Base-by-base conservation (phyloP, 2,329 filamentous ascomycete genomes). In the Alternaria panax region DNA sequence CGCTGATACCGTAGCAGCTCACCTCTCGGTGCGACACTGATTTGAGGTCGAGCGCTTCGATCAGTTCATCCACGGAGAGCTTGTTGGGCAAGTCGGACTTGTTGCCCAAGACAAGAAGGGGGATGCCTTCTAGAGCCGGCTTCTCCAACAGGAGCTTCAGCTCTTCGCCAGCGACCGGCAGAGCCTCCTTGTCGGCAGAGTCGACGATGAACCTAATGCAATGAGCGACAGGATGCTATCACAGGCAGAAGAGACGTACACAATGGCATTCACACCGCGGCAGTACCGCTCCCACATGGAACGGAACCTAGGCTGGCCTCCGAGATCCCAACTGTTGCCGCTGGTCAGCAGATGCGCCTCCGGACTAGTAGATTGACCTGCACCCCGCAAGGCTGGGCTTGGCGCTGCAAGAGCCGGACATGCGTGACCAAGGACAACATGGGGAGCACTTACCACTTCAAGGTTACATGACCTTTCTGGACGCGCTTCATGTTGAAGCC, bases 271-370 rank as follows among this genome's bases (percentile, higher is more conserved):
- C 69, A 98, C 95, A 52, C 93, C 95, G 65, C 93, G 92, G 81
- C 95, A 98, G 80, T 99, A 99, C 75, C 95, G 87, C 84, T 99
- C 95, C 95, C 95, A 99, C 95, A 99, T 99, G 70, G 92, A 92
- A 75, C 95, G 91, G 83, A 98, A 99, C 67, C 94, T 88, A 71
- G 95, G 94, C 81, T 99, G 95, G 54, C 95, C 95, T 70, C 95
- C 95, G 66, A 99, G 88, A 82, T 99, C 95, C 95, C 95, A 99
- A 81, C 87, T 89, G 69, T 66, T 62, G 67, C 63, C 65, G 61
- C 58, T 77, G 73, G 78, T 78, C 75, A 77, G 75, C 74, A 71
- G 74, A 70, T 66, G 65, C 63, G 64, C 60, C 55, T 57, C 59
- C 53, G 64, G 68, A 62, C 63, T 65, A 71, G 67, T 65, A 72